These are phyloP conservation scores for Monilinia fructigena DNA, from an alignment of 2,329 filamentous ascomycete species.

Conservation along the genomic window DNA sequence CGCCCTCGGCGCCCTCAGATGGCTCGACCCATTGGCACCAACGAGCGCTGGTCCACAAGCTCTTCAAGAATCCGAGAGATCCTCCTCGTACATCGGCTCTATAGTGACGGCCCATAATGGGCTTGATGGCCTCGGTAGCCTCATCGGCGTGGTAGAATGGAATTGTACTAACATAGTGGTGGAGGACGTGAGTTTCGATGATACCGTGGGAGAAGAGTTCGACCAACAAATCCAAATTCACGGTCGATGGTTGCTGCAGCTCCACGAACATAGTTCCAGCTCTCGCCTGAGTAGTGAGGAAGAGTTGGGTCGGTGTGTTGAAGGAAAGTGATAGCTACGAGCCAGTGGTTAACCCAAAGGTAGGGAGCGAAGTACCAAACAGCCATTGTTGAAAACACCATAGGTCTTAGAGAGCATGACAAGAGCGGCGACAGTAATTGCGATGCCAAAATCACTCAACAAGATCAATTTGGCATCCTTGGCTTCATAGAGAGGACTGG, in stretches of 20 bases:
- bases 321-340: slow-evolving; percentile 95
- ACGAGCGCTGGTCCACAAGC: slow-evolving; percentile 77
- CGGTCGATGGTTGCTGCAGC: slow-evolving; percentile 95
- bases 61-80: slow-evolving; percentile 75
- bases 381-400: slow-evolving; percentile 78
- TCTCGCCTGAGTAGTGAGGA: slow-evolving; percentile 81
- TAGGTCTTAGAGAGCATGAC: slow-evolving; percentile 69
- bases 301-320: slow-evolving; percentile 95
- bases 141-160: slow-evolving; percentile 97
- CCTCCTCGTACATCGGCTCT: slow-evolving; percentile 77
- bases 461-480: slow-evolving; percentile 86
- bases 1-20: slow-evolving; percentile 73
- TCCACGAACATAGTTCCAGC: slow-evolving; percentile 92
- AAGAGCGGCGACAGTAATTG: slow-evolving; percentile 56
- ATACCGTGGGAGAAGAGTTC: slow-evolving; percentile 22
- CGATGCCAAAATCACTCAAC: slow-evolving; percentile 79
- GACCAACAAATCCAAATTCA: slow-evolving; percentile 94
- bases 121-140: slow-evolving; percentile 89
- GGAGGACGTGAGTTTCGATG: slow-evolving; percentile 70
- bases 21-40: slow-evolving; percentile 98
- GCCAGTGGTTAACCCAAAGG: slow-evolving; percentile 98
- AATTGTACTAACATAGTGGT: slow-evolving; percentile 95
- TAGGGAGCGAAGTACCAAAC: slow-evolving; percentile 97
- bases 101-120: slow-evolving; percentile 94
- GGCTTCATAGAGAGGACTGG: slow-evolving; percentile 85